Evolutionary conservation across 2,329 filamentous ascomycete genomes (phyloP).

Genomic region (Fusarium sulawesiense): DNA sequence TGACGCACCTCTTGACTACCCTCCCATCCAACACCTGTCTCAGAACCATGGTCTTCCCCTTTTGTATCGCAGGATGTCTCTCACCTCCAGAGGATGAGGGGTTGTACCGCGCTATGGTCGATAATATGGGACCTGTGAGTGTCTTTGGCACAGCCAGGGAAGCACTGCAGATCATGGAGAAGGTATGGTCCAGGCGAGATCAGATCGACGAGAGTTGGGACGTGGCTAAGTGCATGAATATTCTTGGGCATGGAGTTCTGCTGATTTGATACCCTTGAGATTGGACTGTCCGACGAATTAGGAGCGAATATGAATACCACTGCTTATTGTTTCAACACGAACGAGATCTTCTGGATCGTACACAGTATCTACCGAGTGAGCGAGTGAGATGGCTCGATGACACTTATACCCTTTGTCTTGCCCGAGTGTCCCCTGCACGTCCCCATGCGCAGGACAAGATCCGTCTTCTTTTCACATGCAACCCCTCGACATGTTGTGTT

Average conservation of each 20-base stretch:
- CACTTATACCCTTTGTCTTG: not conserved
- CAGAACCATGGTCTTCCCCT: slow-evolving; percentile 55
- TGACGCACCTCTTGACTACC: slow-evolving; percentile 51
- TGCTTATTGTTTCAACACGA: not conserved
- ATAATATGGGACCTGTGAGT: slow-evolving; percentile 55
- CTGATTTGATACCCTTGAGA: slow-evolving; percentile 51
- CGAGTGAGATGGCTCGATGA: not conserved
- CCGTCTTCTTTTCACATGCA: no score
- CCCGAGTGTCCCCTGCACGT: not conserved
- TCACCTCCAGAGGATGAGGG: slow-evolving; percentile 54
- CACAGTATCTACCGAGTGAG: not conserved
- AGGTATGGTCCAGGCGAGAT: slow-evolving; percentile 57
- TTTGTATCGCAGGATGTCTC: slow-evolving; percentile 57
- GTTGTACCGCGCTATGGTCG: slow-evolving; percentile 56
- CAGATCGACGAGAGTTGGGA: slow-evolving; percentile 59
- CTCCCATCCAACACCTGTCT: slow-evolving; percentile 49
- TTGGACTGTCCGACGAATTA: not conserved
- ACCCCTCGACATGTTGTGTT: not conserved
- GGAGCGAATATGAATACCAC: not conserved
- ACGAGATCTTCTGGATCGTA: not conserved
- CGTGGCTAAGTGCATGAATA: slow-evolving; percentile 56
- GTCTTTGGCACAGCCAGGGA: slow-evolving; percentile 60
- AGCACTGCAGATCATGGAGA: slow-evolving; percentile 59
- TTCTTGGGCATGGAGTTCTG: slow-evolving; percentile 55
- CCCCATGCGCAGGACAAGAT: no score